Percentiles rank a stretch among this genome's conserved stretches.
These are phyloP conservation scores for Ceratocystis albifundus DNA, from an alignment of 2,329 filamentous ascomycete genomes.

Conservation along the genomic window DNA sequence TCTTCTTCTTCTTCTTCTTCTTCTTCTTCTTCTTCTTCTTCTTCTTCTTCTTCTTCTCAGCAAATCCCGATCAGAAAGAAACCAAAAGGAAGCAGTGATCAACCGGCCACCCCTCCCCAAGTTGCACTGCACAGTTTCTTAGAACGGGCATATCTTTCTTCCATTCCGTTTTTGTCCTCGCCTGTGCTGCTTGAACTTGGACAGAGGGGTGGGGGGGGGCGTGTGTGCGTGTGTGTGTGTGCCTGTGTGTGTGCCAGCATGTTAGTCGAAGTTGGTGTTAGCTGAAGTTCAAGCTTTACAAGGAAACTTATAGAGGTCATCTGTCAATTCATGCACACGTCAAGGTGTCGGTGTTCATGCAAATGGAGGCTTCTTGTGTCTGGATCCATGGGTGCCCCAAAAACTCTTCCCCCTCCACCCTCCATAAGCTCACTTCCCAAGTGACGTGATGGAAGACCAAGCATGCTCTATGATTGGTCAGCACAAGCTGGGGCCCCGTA, in stretches of 20 bases:
- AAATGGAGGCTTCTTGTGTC: no score
- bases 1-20: background rate
- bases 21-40: background rate
- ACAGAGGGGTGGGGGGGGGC: no score
- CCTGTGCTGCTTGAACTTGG: no score
- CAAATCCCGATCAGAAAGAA: background rate
- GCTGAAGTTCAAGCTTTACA: no score
- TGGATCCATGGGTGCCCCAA: no score
- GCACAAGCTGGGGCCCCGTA: background rate
- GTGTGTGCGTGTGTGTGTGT: no score
- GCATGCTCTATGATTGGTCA: background rate
- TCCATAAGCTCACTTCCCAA: background rate
- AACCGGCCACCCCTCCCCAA: background rate
- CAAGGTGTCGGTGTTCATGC: no score
- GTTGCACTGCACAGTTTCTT: background rate
- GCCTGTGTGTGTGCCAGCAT: no score
- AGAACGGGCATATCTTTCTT: slow-evolving; percentile 11
- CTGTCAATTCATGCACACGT: no score
- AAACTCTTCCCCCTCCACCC: no score
- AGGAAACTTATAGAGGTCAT: no score
- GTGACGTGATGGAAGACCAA: background rate
- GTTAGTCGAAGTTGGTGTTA: no score
- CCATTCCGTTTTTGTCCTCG: background rate
- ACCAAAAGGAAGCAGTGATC: background rate
- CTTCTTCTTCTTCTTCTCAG: background rate